Conservation (phyloP, 1,284 basidiomycete genomes). For the Leccinum solheimii region DNA sequence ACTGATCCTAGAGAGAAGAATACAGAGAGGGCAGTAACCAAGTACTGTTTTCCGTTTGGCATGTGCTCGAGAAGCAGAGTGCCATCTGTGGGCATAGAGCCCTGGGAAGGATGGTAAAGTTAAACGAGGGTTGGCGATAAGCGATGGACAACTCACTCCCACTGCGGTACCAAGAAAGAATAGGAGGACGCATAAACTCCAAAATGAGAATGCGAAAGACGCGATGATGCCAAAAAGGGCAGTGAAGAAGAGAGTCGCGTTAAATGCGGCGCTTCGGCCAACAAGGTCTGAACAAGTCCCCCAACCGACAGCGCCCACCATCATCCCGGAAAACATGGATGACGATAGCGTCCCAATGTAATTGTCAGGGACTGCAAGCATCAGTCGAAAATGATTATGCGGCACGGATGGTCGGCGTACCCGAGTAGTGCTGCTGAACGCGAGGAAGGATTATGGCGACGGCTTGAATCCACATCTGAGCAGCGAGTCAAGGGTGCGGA, state of each 20-base stretch:
- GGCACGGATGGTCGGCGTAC: conserved; percentile 41
- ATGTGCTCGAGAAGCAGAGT: conserved; percentile 94
- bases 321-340: conserved; percentile 91
- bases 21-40: conserved; percentile 92
- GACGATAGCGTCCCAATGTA: conserved; percentile 78
- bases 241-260: conserved; percentile 88
- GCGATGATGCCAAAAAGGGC: conserved; percentile 86
- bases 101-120: conserved; percentile 42
- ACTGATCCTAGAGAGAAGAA: conserved; percentile 95
- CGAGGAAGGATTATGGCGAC: conserved; percentile 90
- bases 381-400: conserved; percentile 17
- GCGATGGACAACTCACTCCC: conserved; percentile 49
- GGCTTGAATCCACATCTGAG: conserved; percentile 87
- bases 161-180: conserved; percentile 92
- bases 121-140: conserved; percentile 7
- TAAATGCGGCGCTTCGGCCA: conserved; percentile 89
- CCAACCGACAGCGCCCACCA: conserved; percentile 93
- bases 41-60: conserved; percentile 87
- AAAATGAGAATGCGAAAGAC: conserved; percentile 75
- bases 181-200: conserved; percentile 70
- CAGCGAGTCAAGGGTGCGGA: conserved; percentile 34
- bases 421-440: conserved; percentile 82
- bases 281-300: conserved; percentile 83
- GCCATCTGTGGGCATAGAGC: conserved; percentile 96
- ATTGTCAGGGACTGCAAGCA: conserved; percentile 61